Percentiles rank a stretch among this genome's conserved stretches.
phyloP scores from a whole-genome alignment of 2,329 filamentous ascomycete species.

The Talaromyces verruculosus region DNA sequence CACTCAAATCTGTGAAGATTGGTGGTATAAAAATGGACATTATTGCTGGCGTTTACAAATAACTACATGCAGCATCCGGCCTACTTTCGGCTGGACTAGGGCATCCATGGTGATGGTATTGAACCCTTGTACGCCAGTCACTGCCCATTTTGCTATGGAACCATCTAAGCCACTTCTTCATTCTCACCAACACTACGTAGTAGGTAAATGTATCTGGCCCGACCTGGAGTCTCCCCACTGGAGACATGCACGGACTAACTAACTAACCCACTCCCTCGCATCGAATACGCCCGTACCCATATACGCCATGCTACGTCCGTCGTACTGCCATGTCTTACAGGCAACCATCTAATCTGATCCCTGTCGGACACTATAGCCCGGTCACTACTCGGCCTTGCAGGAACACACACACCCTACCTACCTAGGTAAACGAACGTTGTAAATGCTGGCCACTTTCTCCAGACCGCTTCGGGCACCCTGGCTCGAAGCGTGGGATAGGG shows the following conservation, averaged over 20 bases:
- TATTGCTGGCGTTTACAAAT: background rate
- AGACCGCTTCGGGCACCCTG: slow-evolving; percentile 11
- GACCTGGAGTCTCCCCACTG: background rate
- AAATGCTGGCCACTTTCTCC: background rate
- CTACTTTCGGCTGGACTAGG: background rate
- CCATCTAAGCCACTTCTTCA: background rate
- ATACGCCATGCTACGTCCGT: background rate
- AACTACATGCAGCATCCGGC: background rate
- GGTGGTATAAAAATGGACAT: background rate
- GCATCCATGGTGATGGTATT: background rate
- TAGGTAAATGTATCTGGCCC: background rate
- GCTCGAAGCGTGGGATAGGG: background rate
- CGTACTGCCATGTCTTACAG: background rate
- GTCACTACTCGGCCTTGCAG: background rate
- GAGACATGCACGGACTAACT: background rate
- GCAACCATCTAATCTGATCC: slow-evolving; percentile 2
- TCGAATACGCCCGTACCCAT: background rate
- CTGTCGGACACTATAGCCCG: slow-evolving; percentile 3
- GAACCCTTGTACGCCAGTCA: background rate
- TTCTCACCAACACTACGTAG: background rate
- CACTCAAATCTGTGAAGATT: background rate
- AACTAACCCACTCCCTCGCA: background rate
- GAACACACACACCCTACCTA: background rate
- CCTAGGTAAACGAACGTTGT: background rate
- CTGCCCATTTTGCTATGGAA: background rate